Base-by-base conservation (phyloP, 2,329 filamentous ascomycete species). In the Monosporascus sp. region DNA sequence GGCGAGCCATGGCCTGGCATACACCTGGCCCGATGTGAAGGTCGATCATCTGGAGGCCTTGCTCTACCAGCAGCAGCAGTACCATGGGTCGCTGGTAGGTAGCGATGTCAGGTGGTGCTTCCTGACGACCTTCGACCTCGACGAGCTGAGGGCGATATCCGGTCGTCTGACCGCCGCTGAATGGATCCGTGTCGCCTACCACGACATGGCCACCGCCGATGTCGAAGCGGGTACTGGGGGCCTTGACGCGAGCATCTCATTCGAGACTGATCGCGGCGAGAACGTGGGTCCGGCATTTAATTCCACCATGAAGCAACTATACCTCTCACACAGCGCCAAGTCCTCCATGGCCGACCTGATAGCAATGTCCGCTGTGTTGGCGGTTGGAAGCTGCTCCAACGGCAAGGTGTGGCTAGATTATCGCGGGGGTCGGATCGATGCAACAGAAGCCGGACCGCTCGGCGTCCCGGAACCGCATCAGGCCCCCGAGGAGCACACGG, bases 161-260 rank as follows among this genome's bases (percentile, higher is more conserved):
- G 63, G 56, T 2, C 59, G 64, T 41, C 64, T 61, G 31, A 63
- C 61, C 5, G 54, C 63, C 1, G 64, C 63, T 34, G 58, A 66
- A 49, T 66, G 63, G 64, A 48, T 67, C 26, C 60, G 64, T 1
- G 62, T 66, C 16, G 60, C 56, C 3, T 66, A 65, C 50, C 65
- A 67, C 40, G 64, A 67, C 53, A 63, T 66, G 46, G 56, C 60
- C 26, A 66, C 61, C 3, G 60, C 60, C n/a, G 57, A 66, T 44
- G 53, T 63, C 1, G 49, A 26, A 1, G 59, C 59, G 3, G 64
- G 64, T 4, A 66, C 64, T 2, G 64, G 65, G 7, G 65, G 65
- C 2, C 9, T 68, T n/a, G 65, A 67, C 40, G 64, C 64, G 2
- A 65, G 62, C 46, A 66, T 66, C 40, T 61, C 63, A 8, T 67